These are phyloP conservation scores for Aspergillus niger DNA, from an alignment of 2,329 filamentous ascomycete species.

Conservation along the genomic window DNA sequence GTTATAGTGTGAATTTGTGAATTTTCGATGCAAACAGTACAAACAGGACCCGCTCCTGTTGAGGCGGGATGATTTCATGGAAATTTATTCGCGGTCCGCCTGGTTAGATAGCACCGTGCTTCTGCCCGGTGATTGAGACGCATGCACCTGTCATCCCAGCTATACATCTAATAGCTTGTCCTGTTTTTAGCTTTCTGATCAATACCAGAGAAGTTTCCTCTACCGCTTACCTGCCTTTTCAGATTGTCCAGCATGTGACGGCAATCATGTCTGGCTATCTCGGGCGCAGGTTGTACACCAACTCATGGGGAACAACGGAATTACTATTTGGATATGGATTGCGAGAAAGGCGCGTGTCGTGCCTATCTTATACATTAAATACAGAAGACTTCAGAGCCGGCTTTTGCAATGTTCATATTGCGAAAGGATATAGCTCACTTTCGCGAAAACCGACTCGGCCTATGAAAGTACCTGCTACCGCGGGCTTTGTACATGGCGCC, in stretches of 20 bases:
- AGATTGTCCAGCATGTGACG: constrained; percentile 46
- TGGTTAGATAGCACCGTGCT: neutral
- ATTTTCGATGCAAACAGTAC: constrained; percentile 37
- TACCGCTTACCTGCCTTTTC: neutral
- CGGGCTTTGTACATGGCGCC: constrained; percentile 55
- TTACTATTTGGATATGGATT: constrained; percentile 34
- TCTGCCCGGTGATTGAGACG: neutral
- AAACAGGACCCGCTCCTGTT: constrained; percentile 27
- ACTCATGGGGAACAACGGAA: constrained; percentile 42
- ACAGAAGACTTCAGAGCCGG: constrained; percentile 15
- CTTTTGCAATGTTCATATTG: constrained; percentile 17
- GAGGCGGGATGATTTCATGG: constrained; percentile 35
- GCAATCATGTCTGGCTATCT: constrained; percentile 50
- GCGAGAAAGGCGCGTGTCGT: constrained; percentile 28
- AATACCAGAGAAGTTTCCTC: too few species aligned
- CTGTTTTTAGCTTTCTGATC: neutral
- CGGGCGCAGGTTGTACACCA: constrained; percentile 51
- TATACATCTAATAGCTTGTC: neutral
- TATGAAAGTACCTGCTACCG: constrained; percentile 57
- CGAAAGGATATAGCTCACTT: constrained; percentile 24
- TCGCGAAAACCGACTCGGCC: constrained; percentile 41
- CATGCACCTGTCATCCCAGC: neutral
- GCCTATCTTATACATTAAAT: constrained; percentile 19
- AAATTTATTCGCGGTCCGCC: constrained; percentile 21
- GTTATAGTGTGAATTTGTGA: constrained; percentile 23